Evolutionary conservation across 2,329 filamentous ascomycete species (phyloP).

Genomic region (Exophiala lecanii-corni): DNA sequence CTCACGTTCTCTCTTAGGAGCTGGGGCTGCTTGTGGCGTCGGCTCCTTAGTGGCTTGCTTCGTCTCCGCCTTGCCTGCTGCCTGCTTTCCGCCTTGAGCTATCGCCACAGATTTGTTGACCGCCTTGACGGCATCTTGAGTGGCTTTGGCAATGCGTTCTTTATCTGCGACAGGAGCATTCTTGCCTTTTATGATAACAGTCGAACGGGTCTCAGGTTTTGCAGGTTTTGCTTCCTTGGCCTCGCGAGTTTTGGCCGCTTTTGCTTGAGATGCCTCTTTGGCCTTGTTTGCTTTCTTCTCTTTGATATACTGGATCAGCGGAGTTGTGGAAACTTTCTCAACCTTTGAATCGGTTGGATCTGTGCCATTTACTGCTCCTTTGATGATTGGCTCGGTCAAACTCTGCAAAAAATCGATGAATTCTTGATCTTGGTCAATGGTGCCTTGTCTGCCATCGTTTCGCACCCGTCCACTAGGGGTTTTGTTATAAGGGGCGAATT

Average conservation of each 20-base stretch:
- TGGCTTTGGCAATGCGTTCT: conserved; percentile 50
- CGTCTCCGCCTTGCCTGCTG: conserved; percentile 32
- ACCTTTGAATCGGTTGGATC: conserved; percentile 50
- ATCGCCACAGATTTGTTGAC: conserved; percentile 46
- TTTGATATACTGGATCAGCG: conserved; percentile 80
- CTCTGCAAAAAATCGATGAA: conserved; percentile 90
- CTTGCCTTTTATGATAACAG: conserved; percentile 29
- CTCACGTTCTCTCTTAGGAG: conserved; percentile 49
- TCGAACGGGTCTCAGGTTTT: conserved; percentile 37
- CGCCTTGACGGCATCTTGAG: conserved; percentile 59
- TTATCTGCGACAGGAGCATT: conserved; percentile 32
- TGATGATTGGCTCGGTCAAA: conserved; percentile 69
- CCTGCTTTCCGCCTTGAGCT: conserved; percentile 32
- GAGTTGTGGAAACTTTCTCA: conserved; percentile 72
- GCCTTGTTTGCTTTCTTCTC: conserved; percentile 83
- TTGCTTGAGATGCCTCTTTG: conserved; percentile 37
- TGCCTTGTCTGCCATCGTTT: conserved; percentile 80
- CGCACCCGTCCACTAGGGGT: conserved; percentile 70
- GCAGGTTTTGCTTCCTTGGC: conserved; percentile 58
- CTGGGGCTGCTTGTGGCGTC: conserved; percentile 28
- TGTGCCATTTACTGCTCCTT: conserved; percentile 46
- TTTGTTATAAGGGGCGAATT: conserved; percentile 80
- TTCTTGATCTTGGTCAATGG: conserved; percentile 92
- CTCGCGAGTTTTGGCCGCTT: conserved; percentile 52
- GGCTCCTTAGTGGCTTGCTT: conserved; percentile 28